Conservation (phyloP, 148 eudicot genomes). For the Spergularia bocconei region DNA sequence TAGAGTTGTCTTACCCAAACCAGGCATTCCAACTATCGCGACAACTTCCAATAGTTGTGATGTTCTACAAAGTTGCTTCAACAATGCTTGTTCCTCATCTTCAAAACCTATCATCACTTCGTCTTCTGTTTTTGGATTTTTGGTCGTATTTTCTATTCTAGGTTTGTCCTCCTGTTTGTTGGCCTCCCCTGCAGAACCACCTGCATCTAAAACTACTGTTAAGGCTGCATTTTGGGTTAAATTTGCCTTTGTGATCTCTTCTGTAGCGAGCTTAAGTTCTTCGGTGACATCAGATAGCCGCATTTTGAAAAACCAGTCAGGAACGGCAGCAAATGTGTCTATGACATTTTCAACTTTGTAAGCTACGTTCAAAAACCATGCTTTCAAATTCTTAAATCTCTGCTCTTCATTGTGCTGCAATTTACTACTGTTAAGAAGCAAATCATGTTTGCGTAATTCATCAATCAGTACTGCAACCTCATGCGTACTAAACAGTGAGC, state of each 20-base stretch:
- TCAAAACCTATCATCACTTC: no score
- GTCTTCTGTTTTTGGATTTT: no score
- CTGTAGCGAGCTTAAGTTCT: neutral
- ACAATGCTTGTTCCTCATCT: no score
- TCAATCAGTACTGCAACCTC: neutral
- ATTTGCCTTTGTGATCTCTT: neutral
- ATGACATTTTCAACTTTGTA: neutral
- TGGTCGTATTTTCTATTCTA: no score
- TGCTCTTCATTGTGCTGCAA: neutral
- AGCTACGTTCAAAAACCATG: neutral
- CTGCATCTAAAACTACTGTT: no score
- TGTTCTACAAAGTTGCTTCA: no score
- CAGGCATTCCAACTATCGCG: no score
- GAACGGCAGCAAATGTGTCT: neutral
- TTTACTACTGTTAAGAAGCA: neutral
- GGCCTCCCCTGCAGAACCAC: no score
- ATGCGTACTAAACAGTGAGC: neutral
- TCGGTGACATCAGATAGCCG: neutral
- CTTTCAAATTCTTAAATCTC: neutral
- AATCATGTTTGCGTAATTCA: neutral
- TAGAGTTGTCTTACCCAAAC: no score
- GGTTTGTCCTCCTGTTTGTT: no score
- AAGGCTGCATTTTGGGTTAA: no score
- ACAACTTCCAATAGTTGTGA: no score
- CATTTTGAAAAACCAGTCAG: slow-evolving; percentile 12